phyloP scores from a whole-genome alignment of 345 rosid genomes.

The Syzygium aromaticum region DNA sequence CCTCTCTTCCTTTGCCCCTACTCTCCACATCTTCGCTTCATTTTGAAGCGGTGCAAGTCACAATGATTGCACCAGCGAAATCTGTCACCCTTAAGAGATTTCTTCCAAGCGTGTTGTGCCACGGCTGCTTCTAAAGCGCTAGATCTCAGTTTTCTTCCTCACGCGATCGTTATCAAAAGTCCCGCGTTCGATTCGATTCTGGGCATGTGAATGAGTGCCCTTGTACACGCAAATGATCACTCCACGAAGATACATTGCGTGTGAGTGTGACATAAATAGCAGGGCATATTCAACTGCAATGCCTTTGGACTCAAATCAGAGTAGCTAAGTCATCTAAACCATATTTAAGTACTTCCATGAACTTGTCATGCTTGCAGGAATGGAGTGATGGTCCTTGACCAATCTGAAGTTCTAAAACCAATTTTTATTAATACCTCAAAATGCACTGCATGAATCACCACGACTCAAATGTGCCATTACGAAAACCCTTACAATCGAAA shows the following conservation, averaged over 20 bases:
- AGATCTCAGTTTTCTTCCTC: neutral
- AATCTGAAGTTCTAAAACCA: neutral
- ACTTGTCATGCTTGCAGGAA: neutral
- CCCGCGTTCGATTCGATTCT: neutral
- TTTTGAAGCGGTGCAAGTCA: neutral
- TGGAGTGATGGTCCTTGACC: neutral
- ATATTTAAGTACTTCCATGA: neutral
- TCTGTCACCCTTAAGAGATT: neutral
- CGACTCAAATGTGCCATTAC: neutral
- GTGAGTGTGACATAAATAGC: accelerated
- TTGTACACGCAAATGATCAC: neutral
- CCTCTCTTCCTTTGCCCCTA: neutral
- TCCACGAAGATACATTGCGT: neutral
- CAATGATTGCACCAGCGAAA: neutral
- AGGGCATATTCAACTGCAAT: neutral
- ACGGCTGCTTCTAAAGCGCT: neutral
- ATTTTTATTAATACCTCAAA: neutral
- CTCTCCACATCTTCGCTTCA: neutral
- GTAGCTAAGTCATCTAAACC: neutral
- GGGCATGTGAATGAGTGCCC: neutral
- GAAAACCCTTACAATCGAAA: neutral
- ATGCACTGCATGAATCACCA: neutral
- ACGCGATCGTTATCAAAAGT: neutral
- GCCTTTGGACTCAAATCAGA: neutral
- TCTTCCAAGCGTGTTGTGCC: neutral